Base-by-base conservation (phyloP, 768 basidiomycete species). In the Gymnopilus junonius region DNA sequence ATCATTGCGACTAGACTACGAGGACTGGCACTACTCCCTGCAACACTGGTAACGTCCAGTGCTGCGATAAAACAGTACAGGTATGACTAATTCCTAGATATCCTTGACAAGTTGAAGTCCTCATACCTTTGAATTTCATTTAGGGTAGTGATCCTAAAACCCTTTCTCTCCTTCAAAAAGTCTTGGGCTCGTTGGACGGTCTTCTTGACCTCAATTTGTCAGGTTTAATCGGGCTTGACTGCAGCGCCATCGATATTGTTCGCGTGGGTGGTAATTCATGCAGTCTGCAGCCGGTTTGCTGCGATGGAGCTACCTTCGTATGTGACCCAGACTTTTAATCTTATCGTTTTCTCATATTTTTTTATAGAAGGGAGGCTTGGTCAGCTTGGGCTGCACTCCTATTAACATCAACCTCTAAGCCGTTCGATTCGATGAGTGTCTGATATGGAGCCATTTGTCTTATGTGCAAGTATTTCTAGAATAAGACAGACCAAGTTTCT, bases 261-360 rank as follows among this genome's bases (percentile, higher is more conserved):
- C 71, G 64, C 17, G 3, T 63, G 37, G 60, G 58, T 3, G 63
- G 64, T n/a, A 68, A 55, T 29, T 56, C 15, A 34, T 76, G 76
- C 68, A 37, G 2, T 23, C 59, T 71, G 42, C 70, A 74, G 53
- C 63, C 74, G n/a, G 70, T 71, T 42, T 79, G 77, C 69, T 79
- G 77, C 74, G 66, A 43, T 15, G 63, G 50, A 23, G 71, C 71
- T 55, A 48, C 3, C 35, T 70, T 66, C 51, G 76, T 75, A 48
- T 63, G 73, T 20, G 7, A 27, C 12, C 43, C 11, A 3, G 7
- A n/a, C 8, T 39, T 27, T 17, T 32, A n/a, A 20, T 14, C 8
- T 14, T 11, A 1, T 1, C 31, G 29, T n/a, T 55, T 8, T 21
- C 42, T 42, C 40, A 42, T 31, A 27, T 17, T 20, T 27, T 35